Base-by-base conservation (phyloP, 2,329 filamentous ascomycete species). In the Aspergillus tanneri region DNA sequence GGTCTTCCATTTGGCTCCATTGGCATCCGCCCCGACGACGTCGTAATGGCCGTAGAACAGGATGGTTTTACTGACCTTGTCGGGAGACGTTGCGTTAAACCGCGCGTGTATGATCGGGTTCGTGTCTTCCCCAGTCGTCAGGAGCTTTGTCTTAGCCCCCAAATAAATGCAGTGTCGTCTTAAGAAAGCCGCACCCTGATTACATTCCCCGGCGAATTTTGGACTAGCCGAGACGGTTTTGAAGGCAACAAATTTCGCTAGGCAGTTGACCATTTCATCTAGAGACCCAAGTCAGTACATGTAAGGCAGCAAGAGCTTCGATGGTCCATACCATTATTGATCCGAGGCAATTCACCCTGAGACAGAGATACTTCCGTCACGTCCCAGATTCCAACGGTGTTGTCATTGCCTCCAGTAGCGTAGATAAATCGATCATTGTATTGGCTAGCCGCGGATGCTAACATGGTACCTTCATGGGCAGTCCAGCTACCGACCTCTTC, bases 21-120 rank as follows among this genome's bases (percentile, higher is more conserved):
- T 87, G 28, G 86, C 85, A 57, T 96, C 90, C 0, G 93, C 93
- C 1, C 90, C 82, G 3, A 99, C 93, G 2, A 99, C 91, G 64
- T 99, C 93, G 74, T 99, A 99, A 67, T 99, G 93, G 0, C 95
- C 93, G 63, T 99, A 99, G 67, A 99, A 99, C 0, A 99, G 74
- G 7, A 97, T 88, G 23, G 89, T 90, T 72, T 93, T 96, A 14
- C 88, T 81, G 21, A 82, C 76, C 21, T 81, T 78, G 0, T 81
- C 74, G 1, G 83, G 81, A 9, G 78, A 51, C 79, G 83, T 68
- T 85, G 93, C 90, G 36, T 82, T 82, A 66, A 99, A 99, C 50
- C 86, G 87, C 32, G 93, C 93, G 57, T 88, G 86, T 0, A 99
- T 90, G n/a, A 99, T 86, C 0, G 93, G 93, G 63, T 97, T 97